These are phyloP conservation scores for Penicillium riverlandense DNA, from an alignment of 495 filamentous ascomycete species.

Conservation along the genomic window DNA sequence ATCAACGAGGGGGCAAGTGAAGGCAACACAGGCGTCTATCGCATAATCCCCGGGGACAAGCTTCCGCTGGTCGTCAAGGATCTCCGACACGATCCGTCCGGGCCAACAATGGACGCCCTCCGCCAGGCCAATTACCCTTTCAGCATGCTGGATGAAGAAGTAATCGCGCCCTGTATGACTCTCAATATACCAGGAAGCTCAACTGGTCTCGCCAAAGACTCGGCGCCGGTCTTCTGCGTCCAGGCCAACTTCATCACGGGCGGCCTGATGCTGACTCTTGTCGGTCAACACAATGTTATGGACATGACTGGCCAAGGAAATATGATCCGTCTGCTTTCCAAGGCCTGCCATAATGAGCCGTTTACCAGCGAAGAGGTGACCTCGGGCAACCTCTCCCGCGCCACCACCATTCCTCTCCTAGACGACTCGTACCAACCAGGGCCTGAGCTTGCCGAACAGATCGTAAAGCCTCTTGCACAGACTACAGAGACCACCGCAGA, in stretches of 20 bases:
- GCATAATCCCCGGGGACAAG: constrained; percentile 26
- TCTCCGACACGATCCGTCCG: constrained; percentile 21
- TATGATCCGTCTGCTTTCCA: constrained; percentile 45
- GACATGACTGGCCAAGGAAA: constrained; percentile 47
- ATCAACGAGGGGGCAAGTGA: constrained; percentile 29
- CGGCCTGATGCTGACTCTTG: constrained; percentile 41
- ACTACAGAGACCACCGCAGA: constrained; percentile 1
- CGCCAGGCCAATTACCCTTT: constrained; percentile 37
- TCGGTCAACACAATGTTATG: constrained; percentile 42
- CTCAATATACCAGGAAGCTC: constrained; percentile 17
- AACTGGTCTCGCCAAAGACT: constrained; percentile 10
- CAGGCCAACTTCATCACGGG: constrained; percentile 47
- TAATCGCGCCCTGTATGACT: constrained; percentile 41
- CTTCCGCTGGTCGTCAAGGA: constrained; percentile 40
- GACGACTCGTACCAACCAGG: constrained; percentile 24
- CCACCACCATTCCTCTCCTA: constrained; percentile 33
- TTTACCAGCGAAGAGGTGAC: constrained; percentile 39
- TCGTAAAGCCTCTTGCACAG: constrained; percentile 11
- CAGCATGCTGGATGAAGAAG: constrained; percentile 44
- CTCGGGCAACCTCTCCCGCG: constrained; percentile 37
- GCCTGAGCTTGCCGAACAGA: constrained; percentile 23
- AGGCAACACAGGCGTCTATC: constrained; percentile 31
- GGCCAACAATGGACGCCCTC: constrained; percentile 35
- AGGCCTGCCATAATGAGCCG: constrained; percentile 37
- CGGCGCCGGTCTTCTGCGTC: constrained; percentile 38